Evolutionary conservation across 83 land plant species (phyloP).

Genomic region (Diphasiastrum complanatum): DNA sequence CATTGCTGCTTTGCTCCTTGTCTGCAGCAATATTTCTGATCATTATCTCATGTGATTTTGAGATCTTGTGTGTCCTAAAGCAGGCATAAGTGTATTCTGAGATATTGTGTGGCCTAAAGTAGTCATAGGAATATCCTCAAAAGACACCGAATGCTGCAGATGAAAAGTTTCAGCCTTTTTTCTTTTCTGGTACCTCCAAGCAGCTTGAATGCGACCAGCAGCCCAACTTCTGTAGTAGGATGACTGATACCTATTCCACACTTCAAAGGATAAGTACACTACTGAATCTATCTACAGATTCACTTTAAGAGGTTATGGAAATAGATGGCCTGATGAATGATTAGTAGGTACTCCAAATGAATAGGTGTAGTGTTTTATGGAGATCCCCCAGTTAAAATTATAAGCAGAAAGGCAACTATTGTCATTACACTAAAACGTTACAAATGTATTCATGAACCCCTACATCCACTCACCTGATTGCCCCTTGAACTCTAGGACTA

Average conservation of each 20-base stretch:
- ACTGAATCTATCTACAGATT: not conserved
- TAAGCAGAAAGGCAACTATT: too few relatives aligned
- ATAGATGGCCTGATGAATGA: not conserved
- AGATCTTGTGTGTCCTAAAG: too few relatives aligned
- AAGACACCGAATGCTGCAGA: too few relatives aligned
- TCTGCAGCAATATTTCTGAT: too few relatives aligned
- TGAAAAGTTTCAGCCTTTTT: too few relatives aligned
- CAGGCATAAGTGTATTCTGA: too few relatives aligned
- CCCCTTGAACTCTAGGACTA: conserved; percentile 60
- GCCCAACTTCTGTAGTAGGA: conserved; percentile 62
- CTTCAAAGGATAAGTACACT: not conserved
- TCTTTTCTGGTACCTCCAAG: conserved; percentile 56
- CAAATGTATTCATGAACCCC: not conserved
- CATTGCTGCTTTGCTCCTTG: too few relatives aligned
- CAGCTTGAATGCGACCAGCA: conserved; percentile 55
- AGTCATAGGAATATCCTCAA: too few relatives aligned
- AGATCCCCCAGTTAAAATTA: too few relatives aligned
- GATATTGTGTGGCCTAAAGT: too few relatives aligned
- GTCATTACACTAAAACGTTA: not conserved
- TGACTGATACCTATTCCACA: conserved; percentile 47
- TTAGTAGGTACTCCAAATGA: not conserved
- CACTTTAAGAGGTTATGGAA: not conserved
- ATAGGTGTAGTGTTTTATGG: not conserved
- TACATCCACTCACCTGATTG: conserved; percentile 40
- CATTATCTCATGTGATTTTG: too few relatives aligned